Evolutionary conservation across 208 protist species (phyloP), one percentile per base, ranked within the genome.

Genomic region (Porcisia deanei): DNA sequence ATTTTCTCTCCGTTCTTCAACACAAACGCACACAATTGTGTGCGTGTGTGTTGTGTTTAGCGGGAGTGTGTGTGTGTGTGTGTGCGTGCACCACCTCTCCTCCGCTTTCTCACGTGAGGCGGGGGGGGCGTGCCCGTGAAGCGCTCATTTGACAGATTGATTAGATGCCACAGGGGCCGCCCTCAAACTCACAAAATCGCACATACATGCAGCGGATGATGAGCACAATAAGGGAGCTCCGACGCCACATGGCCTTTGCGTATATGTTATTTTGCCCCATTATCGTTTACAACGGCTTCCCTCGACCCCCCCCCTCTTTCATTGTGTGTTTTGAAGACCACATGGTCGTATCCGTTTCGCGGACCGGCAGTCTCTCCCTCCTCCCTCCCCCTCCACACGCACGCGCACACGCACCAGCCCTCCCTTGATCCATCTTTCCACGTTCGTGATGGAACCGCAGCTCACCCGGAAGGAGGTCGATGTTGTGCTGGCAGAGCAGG

Each of bases 391-490:
- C 47, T 12, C 5, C 5, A 52, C 47, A 52, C 47, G 10, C 47
- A 52, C 37, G 47, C 68, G 45, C 52, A 47, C 45, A 73, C 68
- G 10, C 68, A 60, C 55, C 22, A 73, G 10, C 37, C 16, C 16
- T 20, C 10, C 16, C 41, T 37, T 41, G 18, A 52, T 37, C 57
- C 8, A 20, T 37, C n/a, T 61, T 45, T 66, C n/a, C 1, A 8
- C 20, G 39, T 18, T 7, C 4, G 53, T 20, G 69, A 70, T 78
- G 61, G 37, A 71, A 4, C n/a, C 37, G 16, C 76, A 25, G 25
- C 52, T 75, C 10, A 43, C 70, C 34, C 58, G 54, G 7, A n/a
- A 53, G 9, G 71, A 76, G 52, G 76, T 81, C 7, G 76, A 81
- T 25, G 14, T 65, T 18, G 53, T 71, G 3, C 55, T 85, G 0